Percentiles rank a stretch among this genome's conserved stretches.
Conservation (phyloP, 371 early-diverging fungal species). For the Rhizopus sp. region DNA sequence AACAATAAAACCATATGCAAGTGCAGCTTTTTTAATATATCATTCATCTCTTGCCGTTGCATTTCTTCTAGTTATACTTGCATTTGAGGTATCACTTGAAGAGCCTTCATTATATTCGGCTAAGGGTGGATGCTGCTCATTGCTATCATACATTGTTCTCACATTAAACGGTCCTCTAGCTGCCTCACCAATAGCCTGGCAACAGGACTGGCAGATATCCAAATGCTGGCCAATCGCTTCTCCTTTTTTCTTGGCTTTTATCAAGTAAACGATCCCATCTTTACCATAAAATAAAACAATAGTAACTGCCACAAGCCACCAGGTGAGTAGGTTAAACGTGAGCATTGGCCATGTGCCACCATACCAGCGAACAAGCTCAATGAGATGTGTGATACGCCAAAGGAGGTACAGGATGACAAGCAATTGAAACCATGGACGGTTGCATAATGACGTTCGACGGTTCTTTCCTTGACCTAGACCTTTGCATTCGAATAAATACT, state of each 20-base stretch:
- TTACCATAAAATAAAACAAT: slow-evolving; percentile 16
- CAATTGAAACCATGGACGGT: slow-evolving; percentile 36
- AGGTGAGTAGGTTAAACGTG: slow-evolving; percentile 21
- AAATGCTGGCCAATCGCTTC: not conserved
- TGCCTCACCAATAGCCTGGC: too few species aligned
- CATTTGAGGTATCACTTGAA: too few species aligned
- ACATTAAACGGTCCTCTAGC: too few species aligned
- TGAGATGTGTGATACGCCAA: slow-evolving; percentile 37
- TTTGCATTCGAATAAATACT: slow-evolving; percentile 10
- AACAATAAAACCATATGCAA: too few species aligned
- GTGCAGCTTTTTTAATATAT: too few species aligned
- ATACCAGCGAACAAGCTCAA: slow-evolving; percentile 39
- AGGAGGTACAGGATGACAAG: slow-evolving; percentile 33
- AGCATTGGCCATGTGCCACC: slow-evolving; percentile 43
- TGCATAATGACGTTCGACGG: slow-evolving; percentile 18
- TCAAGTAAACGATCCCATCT: slow-evolving; percentile 16
- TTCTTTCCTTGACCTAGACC: slow-evolving; percentile 2
- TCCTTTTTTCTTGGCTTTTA: not conserved
- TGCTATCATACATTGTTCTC: too few species aligned
- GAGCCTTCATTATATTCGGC: too few species aligned
- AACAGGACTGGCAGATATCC: slow-evolving; percentile 6
- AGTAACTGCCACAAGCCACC: slow-evolving; percentile 28
- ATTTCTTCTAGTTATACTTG: too few species aligned
- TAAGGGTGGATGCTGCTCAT: too few species aligned
- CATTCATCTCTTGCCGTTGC: too few species aligned